Base-by-base conservation (phyloP, 495 filamentous ascomycete species). In the Trichodelitschia bisporula region DNA sequence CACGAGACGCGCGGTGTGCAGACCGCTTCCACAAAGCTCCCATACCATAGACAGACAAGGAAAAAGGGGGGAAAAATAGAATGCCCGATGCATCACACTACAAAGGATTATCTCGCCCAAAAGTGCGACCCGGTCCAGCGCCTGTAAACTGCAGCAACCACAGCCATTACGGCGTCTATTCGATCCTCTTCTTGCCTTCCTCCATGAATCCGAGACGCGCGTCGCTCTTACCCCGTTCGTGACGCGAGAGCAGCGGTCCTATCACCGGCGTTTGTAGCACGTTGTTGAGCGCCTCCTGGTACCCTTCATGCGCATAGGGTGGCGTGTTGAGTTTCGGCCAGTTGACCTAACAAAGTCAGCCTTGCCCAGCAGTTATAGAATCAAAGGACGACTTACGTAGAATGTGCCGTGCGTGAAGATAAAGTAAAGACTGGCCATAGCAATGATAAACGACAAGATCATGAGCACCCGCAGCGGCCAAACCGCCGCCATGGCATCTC, bases 101-200 rank as follows among this genome's bases (percentile, higher is more conserved):
- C n/a, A n/a, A n/a, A n/a, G n/a, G n/a, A n/a, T n/a, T n/a, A n/a
- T n/a, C n/a, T n/a, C n/a, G n/a, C n/a, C n/a, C n/a, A n/a, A n/a
- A n/a, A n/a, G n/a, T n/a, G n/a, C n/a, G n/a, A n/a, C n/a, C n/a
- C n/a, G n/a, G n/a, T n/a, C n/a, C n/a, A n/a, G n/a, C n/a, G n/a
- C n/a, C n/a, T n/a, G n/a, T n/a, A n/a, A 29, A 29, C 9, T 10
- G 27, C 27, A 32, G 12, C 10, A 32, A 21, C 18, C 5, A 20
- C 17, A 21, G 17, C 13, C 30, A 24, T 25, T 18, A 21, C 5
- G 8, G 12, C 8, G 8, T 33, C 42, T 54, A 90, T 46, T 92
- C 82, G 38, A 86, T 79, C 53, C 84, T 76, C 57, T 91, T 92
- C 61, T 95, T 95, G 12, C 84, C 84, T 44, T 95, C 84, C 48